phyloP scores from a whole-genome alignment of 108 stramenopile species.

The Nitzschia inconspicua region DNA sequence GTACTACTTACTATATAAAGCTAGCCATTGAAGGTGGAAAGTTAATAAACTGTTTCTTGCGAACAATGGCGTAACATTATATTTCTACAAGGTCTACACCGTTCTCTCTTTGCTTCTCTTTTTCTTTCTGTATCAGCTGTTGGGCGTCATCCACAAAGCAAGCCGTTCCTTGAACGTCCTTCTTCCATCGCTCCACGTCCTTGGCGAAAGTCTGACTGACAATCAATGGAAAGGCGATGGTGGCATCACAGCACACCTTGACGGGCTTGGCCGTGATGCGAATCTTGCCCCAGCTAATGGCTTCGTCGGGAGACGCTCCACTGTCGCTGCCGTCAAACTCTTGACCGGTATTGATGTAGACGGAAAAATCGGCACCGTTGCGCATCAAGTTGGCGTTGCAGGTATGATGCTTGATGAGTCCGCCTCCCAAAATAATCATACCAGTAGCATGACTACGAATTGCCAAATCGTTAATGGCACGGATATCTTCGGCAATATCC shows the following conservation, averaged over 20 bases:
- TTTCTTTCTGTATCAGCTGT: background rate
- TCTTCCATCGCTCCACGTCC: constrained; percentile 82
- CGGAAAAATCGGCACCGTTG: constrained; percentile 99
- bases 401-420: constrained; percentile 97
- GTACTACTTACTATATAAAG: too few species aligned
- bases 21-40: too few species aligned
- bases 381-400: constrained; percentile 99
- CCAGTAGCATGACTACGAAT: constrained; percentile 91
- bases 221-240: constrained; percentile 94
- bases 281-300: constrained; percentile 99
- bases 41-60: too few species aligned
- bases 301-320: constrained; percentile 97
- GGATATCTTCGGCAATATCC: constrained; percentile 95
- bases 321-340: constrained; percentile 98
- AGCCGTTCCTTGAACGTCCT: constrained; percentile 58
- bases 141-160: constrained; percentile 73
- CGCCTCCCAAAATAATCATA: constrained; percentile 97
- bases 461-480: constrained; percentile 92
- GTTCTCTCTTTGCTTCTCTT: background rate
- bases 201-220: constrained; percentile 98
- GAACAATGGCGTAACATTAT: too few species aligned
- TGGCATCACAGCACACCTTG: constrained; percentile 95
- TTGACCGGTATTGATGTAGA: constrained; percentile 95
- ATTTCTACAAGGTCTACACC: too few species aligned
- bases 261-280: constrained; percentile 91